Base-by-base conservation (phyloP, 345 rosid species). In the Hirschfeldia incana region DNA sequence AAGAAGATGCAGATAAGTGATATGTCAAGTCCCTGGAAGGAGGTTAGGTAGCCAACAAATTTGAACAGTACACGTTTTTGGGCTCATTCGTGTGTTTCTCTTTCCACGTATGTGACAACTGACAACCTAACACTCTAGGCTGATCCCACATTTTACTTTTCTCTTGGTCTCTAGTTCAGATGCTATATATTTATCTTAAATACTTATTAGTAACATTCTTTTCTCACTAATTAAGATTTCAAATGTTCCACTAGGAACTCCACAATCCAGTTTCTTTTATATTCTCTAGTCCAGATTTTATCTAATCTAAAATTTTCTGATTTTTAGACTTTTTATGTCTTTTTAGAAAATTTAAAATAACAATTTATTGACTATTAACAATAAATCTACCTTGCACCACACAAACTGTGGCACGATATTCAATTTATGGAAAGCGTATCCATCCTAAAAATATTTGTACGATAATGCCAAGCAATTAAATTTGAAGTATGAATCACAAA, bases 41-140 rank as follows among this genome's bases (percentile, higher is more conserved):
- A 76, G 60, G 46, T 76, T 76, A 76, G 79, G 61, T 76, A 37
- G 59, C 44, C 12, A 11, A 33, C 12, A 67, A 28, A 10, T n/a
- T 67, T 67, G 78, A 26, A 57, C 58, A 17, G 33, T 67, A 58
- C 74, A 76, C 79, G 79, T 76, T 58, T 76, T 76, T 16, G 61
- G 73, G 32, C 3, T 63, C 36, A 33, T 27, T 27, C 21, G 21
- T 21, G 21, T 16, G 39, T 6, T 21, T 55, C 39, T 65, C 71
- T 49, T 51, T 16, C 59, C 16, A 15, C 26, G 26, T 13, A 49
- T 26, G 33, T 59, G 33, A 8, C 64, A 59, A 15, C 37, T 4
- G 21, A 21, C 21, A 21, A 21, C 21, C 21, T 21, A 21, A 21
- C 21, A 21, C 21, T 39, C 17, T 16, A 73, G 2, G 28, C 13